Evolutionary conservation across 2,329 filamentous ascomycete genomes (phyloP).

Genomic region (Aspergillus ochraceus): DNA sequence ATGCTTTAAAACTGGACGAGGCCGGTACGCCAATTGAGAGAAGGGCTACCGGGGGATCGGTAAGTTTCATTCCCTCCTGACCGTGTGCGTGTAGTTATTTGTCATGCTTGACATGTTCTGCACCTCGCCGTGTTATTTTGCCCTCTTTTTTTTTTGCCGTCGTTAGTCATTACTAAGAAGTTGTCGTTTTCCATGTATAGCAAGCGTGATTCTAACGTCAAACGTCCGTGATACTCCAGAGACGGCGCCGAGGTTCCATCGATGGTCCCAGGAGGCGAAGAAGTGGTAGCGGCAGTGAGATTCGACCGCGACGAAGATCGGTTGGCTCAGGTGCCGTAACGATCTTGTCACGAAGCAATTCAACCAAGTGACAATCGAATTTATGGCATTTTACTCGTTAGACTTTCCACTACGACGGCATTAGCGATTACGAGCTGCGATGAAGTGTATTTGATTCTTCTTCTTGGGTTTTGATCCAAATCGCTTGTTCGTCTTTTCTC

Average conservation of each 20-base stretch:
- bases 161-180: conserved; percentile 43
- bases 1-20: conserved; percentile 85
- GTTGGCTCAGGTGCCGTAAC: conserved; percentile 37
- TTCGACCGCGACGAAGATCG: conserved; percentile 42
- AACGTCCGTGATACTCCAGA: conserved; percentile 48
- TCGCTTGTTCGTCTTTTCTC: conserved; percentile 17
- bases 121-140: conserved; percentile 7
- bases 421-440: conserved; percentile 39
- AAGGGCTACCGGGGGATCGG: conserved; percentile 40
- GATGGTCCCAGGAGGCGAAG: conserved; percentile 42
- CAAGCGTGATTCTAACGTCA: conserved; percentile 49
- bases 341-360: conserved; percentile 44
- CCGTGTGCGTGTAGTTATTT: conserved; percentile 18
- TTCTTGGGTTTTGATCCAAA: conserved; percentile 21
- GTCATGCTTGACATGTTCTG: conserved; percentile 23
- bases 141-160: conserved; percentile 21
- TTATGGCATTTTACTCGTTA: conserved; percentile 20
- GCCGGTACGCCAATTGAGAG: conserved; percentile 54
- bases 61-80: conserved; percentile 40
- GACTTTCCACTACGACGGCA: conserved; percentile 32
- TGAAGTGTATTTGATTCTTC: conserved; percentile 32
- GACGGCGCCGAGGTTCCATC: conserved; percentile 45
- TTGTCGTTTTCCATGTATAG: conserved; percentile 36
- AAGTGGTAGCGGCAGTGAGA: conserved; percentile 43
- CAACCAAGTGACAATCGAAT: conserved; percentile 36